Percentiles rank a stretch among this genome's conserved stretches.
Conservation (phyloP, 768 basidiomycete genomes). For the Suillus luteus region DNA sequence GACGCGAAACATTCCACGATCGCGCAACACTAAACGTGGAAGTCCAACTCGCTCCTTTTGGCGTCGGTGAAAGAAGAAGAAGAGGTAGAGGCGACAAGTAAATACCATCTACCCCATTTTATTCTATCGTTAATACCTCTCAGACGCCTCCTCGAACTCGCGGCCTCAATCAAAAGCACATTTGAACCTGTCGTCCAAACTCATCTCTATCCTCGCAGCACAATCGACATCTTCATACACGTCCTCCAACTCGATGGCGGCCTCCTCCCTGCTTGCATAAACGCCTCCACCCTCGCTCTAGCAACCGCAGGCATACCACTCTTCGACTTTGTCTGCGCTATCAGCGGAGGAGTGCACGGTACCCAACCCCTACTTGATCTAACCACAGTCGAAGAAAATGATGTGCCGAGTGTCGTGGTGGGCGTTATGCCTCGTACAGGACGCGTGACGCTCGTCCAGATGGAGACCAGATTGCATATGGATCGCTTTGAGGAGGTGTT, state of each 20-base stretch:
- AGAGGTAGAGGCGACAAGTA: slow-evolving; percentile 86
- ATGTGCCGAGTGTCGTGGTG: slow-evolving; percentile 85
- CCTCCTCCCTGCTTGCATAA: slow-evolving; percentile 87
- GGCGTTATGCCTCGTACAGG: slow-evolving; percentile 88
- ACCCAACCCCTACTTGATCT: slow-evolving; percentile 84
- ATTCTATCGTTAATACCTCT: slow-evolving; percentile 12
- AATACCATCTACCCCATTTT: slow-evolving; percentile 31
- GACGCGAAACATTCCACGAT: slow-evolving; percentile 82
- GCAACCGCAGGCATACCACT: slow-evolving; percentile 89
- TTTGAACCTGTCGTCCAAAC: slow-evolving; percentile 96
- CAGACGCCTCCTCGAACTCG: slow-evolving; percentile 88
- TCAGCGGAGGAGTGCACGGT: slow-evolving; percentile 85
- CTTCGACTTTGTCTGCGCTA: slow-evolving; percentile 87
- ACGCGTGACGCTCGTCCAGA: slow-evolving; percentile 83
- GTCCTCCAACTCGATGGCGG: slow-evolving; percentile 95
- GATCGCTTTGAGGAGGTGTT: slow-evolving; percentile 93
- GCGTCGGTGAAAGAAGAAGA: slow-evolving; percentile 76
- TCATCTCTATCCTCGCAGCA: slow-evolving; percentile 87
- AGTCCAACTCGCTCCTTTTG: slow-evolving; percentile 84
- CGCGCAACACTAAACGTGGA: slow-evolving; percentile 90
- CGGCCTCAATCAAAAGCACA: slow-evolving; percentile 85
- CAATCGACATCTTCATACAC: slow-evolving; percentile 93
- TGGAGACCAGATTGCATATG: slow-evolving; percentile 93
- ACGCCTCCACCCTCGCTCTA: slow-evolving; percentile 91
- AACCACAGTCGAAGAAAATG: slow-evolving; percentile 86